Base-by-base conservation (phyloP, 306 rosid genomes). In the Trifolium pratense region DNA sequence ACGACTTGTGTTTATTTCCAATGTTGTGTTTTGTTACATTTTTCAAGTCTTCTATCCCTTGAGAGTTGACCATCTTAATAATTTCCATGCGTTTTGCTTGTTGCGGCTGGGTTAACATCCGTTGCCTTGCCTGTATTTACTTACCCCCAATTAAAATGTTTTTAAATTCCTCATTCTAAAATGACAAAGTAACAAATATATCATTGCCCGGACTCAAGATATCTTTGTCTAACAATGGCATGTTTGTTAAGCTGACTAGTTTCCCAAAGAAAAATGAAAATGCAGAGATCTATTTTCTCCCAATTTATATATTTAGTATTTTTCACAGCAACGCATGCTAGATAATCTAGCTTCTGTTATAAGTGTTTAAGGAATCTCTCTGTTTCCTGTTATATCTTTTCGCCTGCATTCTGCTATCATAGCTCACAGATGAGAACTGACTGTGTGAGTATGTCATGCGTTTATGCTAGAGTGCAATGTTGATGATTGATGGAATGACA, bases 291-390 rank as follows among this genome's bases (percentile, higher is more conserved):
- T 39, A 64, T 39, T 14, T 39, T 64, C 32, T 64, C 32, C 17
- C 51, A 10, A 16, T 26, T 39, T 65, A 14, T 21, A 42, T 57
- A 49, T n/a, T 63, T 59, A 26, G 70, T 17, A 13, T 5, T 71
- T 17, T 37, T 46, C 70, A 5, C 72, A 2, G 45, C 14, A 25
- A 34, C 10, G n/a, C 20, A 12, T 66, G 45, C 55, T 72, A 18
- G 20, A 45, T 34, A 64, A 21, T 40, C 37, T 42, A 48, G 51
- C 53, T 81, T 58, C 39, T 8, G 42, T 48, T 76, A 40, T 51
- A 43, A 20, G 37, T 23, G 32, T 73, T 72, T 55, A 23, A 55
- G 68, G 73, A 82, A 45, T 64, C 26, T 52, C 46, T 37, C 48
- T 8, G 63, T 67, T 68, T 75, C 57, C 14, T 37, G 14, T 46